Evolutionary conservation across 257 asterid genomes (phyloP), one percentile per base, ranked within the genome.

Genomic region (Solanum bulbocastanum): DNA sequence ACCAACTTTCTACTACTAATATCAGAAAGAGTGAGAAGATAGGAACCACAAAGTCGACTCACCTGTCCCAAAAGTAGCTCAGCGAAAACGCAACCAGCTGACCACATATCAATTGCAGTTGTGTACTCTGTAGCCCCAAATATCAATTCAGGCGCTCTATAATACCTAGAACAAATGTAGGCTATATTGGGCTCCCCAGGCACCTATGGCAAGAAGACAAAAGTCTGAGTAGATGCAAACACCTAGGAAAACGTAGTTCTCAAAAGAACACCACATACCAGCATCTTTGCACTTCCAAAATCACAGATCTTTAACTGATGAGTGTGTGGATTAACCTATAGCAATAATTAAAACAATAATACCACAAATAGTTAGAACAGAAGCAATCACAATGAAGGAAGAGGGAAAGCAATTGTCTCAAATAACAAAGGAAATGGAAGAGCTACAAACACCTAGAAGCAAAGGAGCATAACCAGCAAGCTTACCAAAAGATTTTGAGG

Each of bases 61-160:
- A 95, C 98, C 95, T 94, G 97, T 71, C 98, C 98, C 52, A 95
- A 98, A 89, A 95, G 93, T 78, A 95, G 90, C 92, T 95, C 98
- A 86, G 93, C 97, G 73, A 95, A 93, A 89, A 94, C 98, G 78
- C 98, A 95, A 33, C 98, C 98, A 89, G 92, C 95, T 87, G 98
- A 94, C 98, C 98, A 95, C 86, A 94, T 91, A 91, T 95, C 98
- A 73, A 95, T 94, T 74, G 92, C 93, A 35, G 95, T 92, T 81
- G 96, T 94, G 92, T 94, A 95, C 85, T 95, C 98, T 9, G 98
- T 94, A 30, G 98, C 98, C 78, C 98, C 98, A 91, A 95, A 95
- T 81, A 95, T 94, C 84, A 95, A 95, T 85, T 95, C 98, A 58
- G 98, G 98, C 40, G 98, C 96, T 87, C 98, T 91, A 83, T 95